A percentile compares a stretch with the other conserved stretches of the same genome.
Evolutionary conservation across 2,329 filamentous ascomycete species (phyloP).

Genomic region (Cladorrhinum sp.): DNA sequence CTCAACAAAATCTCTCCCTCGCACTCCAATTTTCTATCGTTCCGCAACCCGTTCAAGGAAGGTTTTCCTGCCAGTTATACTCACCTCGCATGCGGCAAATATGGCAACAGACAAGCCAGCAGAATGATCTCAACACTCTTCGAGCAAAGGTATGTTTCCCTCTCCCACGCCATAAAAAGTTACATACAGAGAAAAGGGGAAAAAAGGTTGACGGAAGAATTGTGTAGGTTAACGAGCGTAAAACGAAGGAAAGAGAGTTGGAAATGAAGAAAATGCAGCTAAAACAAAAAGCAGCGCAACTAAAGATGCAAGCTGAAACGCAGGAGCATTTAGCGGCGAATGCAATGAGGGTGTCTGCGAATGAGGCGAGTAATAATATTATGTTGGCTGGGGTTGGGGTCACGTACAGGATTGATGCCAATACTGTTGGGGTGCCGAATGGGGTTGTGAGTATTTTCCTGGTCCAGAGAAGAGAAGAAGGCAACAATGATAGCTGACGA

Average conservation of each 20-base stretch:
- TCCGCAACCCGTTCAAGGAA: no score
- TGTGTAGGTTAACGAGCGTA: constrained; percentile 13
- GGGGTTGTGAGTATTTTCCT: constrained; percentile 10
- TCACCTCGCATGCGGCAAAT: constrained; percentile 17
- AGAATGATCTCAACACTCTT: constrained; percentile 10
- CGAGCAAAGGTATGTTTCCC: constrained; percentile 10
- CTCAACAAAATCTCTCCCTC: no score
- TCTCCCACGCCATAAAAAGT: no score
- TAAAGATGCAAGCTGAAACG: constrained; percentile 11
- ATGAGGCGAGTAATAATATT: constrained; percentile 17
- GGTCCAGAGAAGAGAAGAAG: background rate
- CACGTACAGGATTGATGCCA: constrained; percentile 10
- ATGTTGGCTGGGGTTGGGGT: constrained; percentile 15
- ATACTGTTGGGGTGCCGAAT: constrained; percentile 5
- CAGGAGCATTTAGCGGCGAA: constrained; percentile 19
- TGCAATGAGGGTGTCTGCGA: constrained; percentile 10
- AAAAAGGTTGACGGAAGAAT: no score
- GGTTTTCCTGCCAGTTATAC: constrained; percentile 21
- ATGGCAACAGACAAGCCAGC: constrained; percentile 13
- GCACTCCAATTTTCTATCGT: no score
- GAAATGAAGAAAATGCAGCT: constrained; percentile 15
- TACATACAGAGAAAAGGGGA: background rate
- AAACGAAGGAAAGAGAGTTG: constrained; percentile 15
- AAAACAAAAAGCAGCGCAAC: constrained; percentile 15
- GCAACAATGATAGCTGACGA: background rate